Base-by-base conservation (phyloP, 2,329 filamentous ascomycete species). In the Alternaria solani region DNA sequence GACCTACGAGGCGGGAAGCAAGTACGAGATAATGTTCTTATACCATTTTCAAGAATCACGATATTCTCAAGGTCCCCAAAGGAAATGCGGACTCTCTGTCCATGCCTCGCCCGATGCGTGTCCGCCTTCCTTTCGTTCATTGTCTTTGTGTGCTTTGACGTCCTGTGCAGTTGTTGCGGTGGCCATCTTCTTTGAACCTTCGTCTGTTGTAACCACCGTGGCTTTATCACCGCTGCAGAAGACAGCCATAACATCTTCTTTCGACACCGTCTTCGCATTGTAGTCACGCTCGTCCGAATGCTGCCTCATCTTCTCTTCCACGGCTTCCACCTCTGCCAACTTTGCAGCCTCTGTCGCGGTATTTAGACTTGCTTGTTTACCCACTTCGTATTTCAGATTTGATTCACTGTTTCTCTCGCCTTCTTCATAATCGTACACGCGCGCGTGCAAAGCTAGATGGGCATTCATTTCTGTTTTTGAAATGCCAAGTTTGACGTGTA, bases 351-450 rank as follows among this genome's bases (percentile, higher is more conserved):
- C 46, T 12, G n/a, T 4, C 12, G 5, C 9, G 14, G 18, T 36
- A 7, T 34, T 2, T 12, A 28, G 8, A 11, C 23, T 23, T 4
- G 46, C 23, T 23, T 4, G 12, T 48, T 32, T 5, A 2, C 36
- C 30, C 16, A 18, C 18, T 34, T 48, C 28, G 44, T 18, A 1
- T 20, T 48, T 18, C 44, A 16, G 11, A 16, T 30, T 23, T 8
- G 12, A 5, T 8, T 47, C 43, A 23, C 32, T 14, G 11, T 14
- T 9, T 20, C 26, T 41, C 16, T 30, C 25, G 30, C 32, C n/a
- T 55, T 28, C 42, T 32, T 48, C 42, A 14, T 48, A 48, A 23
- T 55, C 53, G 23, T 55, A 43, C n/a, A 55, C 7, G n/a, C 18
- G 43, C n/a, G 53, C 53, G 18, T 38, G 18, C 42, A 48, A 43